Percentiles rank a stretch among this genome's conserved stretches.
These are phyloP conservation scores for Nakaseomyces bracarensis DNA, from an alignment of 1,139 yeast species.

Conservation along the genomic window DNA sequence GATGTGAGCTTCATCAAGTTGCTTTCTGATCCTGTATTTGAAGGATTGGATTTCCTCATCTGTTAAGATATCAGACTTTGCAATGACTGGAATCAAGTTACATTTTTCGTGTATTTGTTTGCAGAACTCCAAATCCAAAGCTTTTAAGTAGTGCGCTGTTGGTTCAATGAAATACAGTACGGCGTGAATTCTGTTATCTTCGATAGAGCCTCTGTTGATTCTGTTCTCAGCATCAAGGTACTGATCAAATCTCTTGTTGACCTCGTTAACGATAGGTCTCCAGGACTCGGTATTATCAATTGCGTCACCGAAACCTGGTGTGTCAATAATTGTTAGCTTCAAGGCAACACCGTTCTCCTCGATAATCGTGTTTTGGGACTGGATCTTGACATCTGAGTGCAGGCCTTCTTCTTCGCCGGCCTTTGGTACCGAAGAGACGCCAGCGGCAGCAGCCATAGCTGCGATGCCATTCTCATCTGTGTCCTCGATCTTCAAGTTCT, in stretches of 20 bases:
- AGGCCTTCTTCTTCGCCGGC: constrained; percentile 28
- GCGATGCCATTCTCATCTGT: constrained; percentile 14
- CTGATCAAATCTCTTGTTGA: constrained; percentile 76
- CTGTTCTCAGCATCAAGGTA: constrained; percentile 88
- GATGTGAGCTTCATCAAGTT: constrained; percentile 68
- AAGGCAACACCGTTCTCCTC: constrained; percentile 93
- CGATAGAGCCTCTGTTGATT: constrained; percentile 63
- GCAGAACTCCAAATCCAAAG: constrained; percentile 86
- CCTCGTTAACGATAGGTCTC: constrained; percentile 89
- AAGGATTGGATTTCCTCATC: constrained; percentile 75
- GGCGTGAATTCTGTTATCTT: constrained; percentile 80
- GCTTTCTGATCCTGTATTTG: constrained; percentile 68
- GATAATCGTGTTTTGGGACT: constrained; percentile 60
- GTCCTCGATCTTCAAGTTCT: constrained; percentile 15
- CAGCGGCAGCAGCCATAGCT: constrained; percentile 12
- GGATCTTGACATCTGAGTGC: constrained; percentile 47
- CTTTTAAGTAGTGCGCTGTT: constrained; percentile 86
- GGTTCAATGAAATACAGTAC: constrained; percentile 89
- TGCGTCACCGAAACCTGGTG: constrained; percentile 92
- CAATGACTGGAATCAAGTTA: constrained; percentile 87
- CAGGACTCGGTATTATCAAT: constrained; percentile 84
- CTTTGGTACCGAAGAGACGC: constrained; percentile 10
- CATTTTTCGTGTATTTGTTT: constrained; percentile 84
- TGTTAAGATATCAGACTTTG: constrained; percentile 88
- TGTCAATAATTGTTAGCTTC: constrained; percentile 74